Conservation (phyloP, 768 basidiomycete species). For the Trichaptum fuscoviolaceum region DNA sequence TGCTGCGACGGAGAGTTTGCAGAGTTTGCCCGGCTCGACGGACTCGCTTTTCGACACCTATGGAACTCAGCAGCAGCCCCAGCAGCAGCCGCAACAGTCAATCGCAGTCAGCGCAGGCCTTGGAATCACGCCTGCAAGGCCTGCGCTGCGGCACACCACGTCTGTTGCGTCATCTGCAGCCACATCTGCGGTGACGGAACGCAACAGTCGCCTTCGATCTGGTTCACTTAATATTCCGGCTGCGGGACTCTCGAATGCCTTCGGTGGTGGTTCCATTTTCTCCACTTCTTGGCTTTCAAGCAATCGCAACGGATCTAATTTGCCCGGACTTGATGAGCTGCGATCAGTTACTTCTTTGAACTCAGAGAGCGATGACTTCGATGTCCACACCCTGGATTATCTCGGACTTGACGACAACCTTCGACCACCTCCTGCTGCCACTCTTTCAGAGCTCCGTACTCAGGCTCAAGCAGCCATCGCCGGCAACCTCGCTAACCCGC, state of each 20-base stretch:
- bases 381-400: slow-evolving; percentile 94
- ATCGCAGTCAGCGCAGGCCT: not conserved
- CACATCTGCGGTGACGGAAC: slow-evolving; percentile 48
- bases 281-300: slow-evolving; percentile 84
- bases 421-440: slow-evolving; percentile 77
- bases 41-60: slow-evolving; percentile 21
- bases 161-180: slow-evolving; percentile 57
- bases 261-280: slow-evolving; percentile 80
- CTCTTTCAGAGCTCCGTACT: slow-evolving; percentile 81
- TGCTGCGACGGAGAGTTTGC: slow-evolving; percentile 54
- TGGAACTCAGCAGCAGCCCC: slow-evolving; percentile 26
- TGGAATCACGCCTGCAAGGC: slow-evolving; percentile 48
- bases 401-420: slow-evolving; percentile 85
- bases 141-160: slow-evolving; percentile 70
- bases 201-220: slow-evolving; percentile 82
- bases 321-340: slow-evolving; percentile 71
- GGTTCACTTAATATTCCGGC: slow-evolving; percentile 87
- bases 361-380: slow-evolving; percentile 79
- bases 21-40: slow-evolving; percentile 25
- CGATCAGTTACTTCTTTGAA: slow-evolving; percentile 77
- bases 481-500: slow-evolving; percentile 72
- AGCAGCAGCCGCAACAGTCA: slow-evolving; percentile 1
- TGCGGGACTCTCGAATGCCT: slow-evolving; percentile 72
- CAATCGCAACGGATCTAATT: slow-evolving; percentile 49
- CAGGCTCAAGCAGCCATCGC: slow-evolving; percentile 90